phyloP scores from a whole-genome alignment of 345 rosid species.

The Eutrema heterophyllum region DNA sequence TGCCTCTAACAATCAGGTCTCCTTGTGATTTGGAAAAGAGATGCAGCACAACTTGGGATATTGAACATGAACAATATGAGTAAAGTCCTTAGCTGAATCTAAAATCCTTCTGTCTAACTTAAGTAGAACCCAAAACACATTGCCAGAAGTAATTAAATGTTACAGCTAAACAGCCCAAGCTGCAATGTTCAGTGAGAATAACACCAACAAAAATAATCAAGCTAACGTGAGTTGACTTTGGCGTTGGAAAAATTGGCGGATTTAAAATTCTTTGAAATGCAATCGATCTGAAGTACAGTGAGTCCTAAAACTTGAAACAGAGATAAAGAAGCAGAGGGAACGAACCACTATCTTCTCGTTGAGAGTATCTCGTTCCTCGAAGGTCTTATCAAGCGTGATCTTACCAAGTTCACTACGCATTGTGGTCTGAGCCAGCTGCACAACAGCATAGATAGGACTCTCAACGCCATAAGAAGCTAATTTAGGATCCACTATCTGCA shows the following conservation, averaged over 20 bases:
- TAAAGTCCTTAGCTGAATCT: not conserved
- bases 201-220: not conserved
- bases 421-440: slow-evolving; percentile 95
- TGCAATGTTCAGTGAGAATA: not conserved
- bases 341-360: slow-evolving; percentile 95
- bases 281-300: not conserved
- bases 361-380: slow-evolving; percentile 90
- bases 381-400: slow-evolving; percentile 95
- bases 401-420: slow-evolving; percentile 99
- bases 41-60: not conserved
- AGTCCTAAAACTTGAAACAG: not conserved
- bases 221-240: slow-evolving; percentile 1
- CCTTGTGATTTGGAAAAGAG: not conserved
- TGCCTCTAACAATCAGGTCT: not conserved
- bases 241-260: not conserved
- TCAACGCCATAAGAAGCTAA: slow-evolving; percentile 95
- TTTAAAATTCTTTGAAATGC: not conserved
- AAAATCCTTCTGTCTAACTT: not conserved
- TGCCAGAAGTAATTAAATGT: not conserved
- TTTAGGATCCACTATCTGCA: slow-evolving; percentile 86
- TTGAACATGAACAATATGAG: not conserved
- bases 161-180: slow-evolving; percentile 9
- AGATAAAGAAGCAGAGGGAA: not conserved
- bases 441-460: slow-evolving; percentile 88
- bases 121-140: not conserved